Percentiles rank a stretch among this genome's conserved stretches.
Evolutionary conservation across 441 rosid species (phyloP).

Genomic region (Brassica balearica): DNA sequence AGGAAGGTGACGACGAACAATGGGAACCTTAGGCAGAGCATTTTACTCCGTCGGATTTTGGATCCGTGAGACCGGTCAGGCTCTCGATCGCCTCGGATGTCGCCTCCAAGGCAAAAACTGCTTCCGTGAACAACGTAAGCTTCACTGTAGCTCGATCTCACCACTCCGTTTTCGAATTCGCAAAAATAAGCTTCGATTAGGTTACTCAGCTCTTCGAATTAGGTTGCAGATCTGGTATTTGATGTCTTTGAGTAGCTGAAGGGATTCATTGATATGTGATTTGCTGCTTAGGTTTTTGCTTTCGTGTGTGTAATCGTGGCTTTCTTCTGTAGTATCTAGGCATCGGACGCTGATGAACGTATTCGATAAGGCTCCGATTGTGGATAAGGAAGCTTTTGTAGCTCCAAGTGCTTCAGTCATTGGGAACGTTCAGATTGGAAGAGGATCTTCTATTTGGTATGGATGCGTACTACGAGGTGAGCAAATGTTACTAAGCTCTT

Average conservation of each 20-base stretch:
- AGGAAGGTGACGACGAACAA: slow-evolving; percentile 40
- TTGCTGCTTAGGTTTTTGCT: slow-evolving; percentile 9
- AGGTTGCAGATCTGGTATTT: slow-evolving; percentile 32
- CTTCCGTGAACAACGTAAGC: slow-evolving; percentile 87
- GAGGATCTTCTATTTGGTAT: no score
- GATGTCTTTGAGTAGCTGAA: neutral
- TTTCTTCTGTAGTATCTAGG: no score
- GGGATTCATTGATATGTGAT: slow-evolving; percentile 7
- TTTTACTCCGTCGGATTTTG: slow-evolving; percentile 88
- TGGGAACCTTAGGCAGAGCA: slow-evolving; percentile 90
- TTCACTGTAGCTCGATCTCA: slow-evolving; percentile 12
- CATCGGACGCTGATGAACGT: no score
- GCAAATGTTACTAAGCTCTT: no score
- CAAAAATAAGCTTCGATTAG: neutral
- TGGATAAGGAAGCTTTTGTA: no score
- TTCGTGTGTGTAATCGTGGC: no score
- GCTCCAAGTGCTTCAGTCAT: no score
- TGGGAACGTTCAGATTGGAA: no score
- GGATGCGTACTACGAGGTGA: no score
- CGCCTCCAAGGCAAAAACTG: slow-evolving; percentile 86
- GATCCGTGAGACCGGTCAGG: slow-evolving; percentile 97
- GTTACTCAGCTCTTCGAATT: slow-evolving; percentile 24
- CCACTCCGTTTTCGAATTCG: slow-evolving; percentile 17
- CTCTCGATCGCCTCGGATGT: slow-evolving; percentile 92
- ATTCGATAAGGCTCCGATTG: no score